Conservation (phyloP, 768 basidiomycete species). For the Scleroderma citrinum region DNA sequence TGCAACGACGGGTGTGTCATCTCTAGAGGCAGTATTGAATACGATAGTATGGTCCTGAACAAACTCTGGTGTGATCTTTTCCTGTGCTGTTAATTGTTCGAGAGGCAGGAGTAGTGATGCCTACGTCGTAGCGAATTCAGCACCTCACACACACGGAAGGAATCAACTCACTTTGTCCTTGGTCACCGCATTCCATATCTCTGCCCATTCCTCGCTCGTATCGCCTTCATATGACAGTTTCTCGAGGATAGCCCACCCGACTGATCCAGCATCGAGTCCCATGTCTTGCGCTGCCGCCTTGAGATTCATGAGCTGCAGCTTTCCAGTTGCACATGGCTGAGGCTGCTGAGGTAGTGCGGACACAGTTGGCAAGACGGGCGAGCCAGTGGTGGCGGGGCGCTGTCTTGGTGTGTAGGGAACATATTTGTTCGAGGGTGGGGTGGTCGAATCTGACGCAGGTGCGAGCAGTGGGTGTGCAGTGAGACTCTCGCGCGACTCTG, state of each 20-base stretch:
- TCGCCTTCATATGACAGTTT: constrained; percentile 51
- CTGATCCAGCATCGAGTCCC: constrained; percentile 55
- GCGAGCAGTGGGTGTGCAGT: constrained; percentile 28
- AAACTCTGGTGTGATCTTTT: constrained; percentile 64
- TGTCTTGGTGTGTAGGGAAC: constrained; percentile 76
- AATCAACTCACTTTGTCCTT: constrained; percentile 58
- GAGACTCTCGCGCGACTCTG: constrained; percentile 48
- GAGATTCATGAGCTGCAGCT: constrained; percentile 65
- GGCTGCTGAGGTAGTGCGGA: constrained; percentile 36
- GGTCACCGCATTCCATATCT: constrained; percentile 59
- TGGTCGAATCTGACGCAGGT: constrained; percentile 1
- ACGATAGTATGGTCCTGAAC: constrained; percentile 80
- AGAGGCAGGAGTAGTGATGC: constrained; percentile 76
- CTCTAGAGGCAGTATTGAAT: constrained; percentile 45
- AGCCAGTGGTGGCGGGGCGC: constrained; percentile 44
- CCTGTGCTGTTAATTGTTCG: constrained; percentile 46
- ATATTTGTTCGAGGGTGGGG: constrained; percentile 40
- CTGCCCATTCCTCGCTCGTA: constrained; percentile 56
- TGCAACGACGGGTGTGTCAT: constrained; percentile 56
- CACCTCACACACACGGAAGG: neutral
- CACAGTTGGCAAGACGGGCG: constrained; percentile 35
- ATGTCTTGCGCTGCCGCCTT: constrained; percentile 66
- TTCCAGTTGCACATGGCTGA: constrained; percentile 53
- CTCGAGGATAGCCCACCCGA: constrained; percentile 79
- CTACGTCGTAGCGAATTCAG: constrained; percentile 33